Conservation (phyloP, 106 monocot genomes). For the Acorus calamus region DNA sequence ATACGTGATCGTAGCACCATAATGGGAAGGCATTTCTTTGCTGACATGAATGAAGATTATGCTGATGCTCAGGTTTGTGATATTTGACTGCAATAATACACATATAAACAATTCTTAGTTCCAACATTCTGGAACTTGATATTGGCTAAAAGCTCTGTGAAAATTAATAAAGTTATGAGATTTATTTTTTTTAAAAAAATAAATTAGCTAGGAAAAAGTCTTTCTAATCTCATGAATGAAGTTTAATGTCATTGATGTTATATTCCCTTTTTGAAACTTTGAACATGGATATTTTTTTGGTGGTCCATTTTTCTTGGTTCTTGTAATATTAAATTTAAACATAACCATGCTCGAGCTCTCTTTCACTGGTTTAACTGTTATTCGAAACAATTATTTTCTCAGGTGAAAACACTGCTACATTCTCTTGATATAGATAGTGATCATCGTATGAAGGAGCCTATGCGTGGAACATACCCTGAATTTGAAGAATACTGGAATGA, state of each 20-base stretch:
- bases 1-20: slow-evolving; percentile 96
- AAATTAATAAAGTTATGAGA: no score
- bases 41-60: slow-evolving; percentile 89
- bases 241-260: no score
- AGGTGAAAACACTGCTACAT: slow-evolving; percentile 83
- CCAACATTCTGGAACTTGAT: no score
- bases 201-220: no score
- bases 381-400: slow-evolving; percentile 6
- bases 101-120: no score
- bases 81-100: not conserved
- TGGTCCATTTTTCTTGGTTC: no score
- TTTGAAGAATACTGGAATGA: slow-evolving; percentile 94
- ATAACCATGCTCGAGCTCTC: not conserved
- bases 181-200: no score
- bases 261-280: no score
- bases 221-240: no score
- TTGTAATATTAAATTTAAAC: no score
- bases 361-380: not conserved
- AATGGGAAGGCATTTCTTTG: slow-evolving; percentile 95
- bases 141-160: no score
- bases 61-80: slow-evolving; percentile 68
- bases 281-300: no score
- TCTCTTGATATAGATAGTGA: slow-evolving; percentile 89
- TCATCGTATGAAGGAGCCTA: slow-evolving; percentile 46
- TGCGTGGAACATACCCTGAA: slow-evolving; percentile 63